Evolutionary conservation across 495 filamentous ascomycete species (phyloP).

Genomic region (Podospora australis): DNA sequence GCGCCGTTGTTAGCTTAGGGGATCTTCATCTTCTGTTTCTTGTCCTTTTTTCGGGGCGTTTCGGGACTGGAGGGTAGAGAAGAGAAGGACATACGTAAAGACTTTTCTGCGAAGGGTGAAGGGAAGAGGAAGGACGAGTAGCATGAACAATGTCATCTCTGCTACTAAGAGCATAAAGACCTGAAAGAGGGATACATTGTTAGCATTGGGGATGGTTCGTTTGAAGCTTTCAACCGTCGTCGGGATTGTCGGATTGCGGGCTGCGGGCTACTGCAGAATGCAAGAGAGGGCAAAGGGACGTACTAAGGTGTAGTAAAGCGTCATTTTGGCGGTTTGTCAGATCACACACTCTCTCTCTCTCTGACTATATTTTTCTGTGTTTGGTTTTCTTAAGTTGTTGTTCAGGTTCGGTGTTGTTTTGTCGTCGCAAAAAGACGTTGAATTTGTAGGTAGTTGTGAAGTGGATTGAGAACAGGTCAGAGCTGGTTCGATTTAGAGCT

Average conservation of each 20-base stretch:
- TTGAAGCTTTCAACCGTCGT: too few species aligned
- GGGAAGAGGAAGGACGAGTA: constrained; percentile 86
- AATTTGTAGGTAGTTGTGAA: background rate
- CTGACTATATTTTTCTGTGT: too few species aligned
- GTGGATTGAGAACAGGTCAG: constrained; percentile 1
- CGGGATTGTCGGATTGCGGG: too few species aligned
- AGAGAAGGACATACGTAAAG: constrained; percentile 59
- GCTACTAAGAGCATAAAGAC: constrained; percentile 87
- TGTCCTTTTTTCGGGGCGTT: background rate
- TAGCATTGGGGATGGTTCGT: constrained; percentile 11
- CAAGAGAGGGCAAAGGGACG: constrained; percentile 32
- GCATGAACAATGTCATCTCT: constrained; percentile 90
- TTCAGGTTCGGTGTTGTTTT: too few species aligned
- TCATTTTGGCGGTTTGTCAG: constrained; percentile 74
- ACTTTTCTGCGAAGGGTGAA: constrained; percentile 80
- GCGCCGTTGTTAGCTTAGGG: background rate
- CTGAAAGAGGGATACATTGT: too few species aligned
- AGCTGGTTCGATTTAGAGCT: constrained; percentile 1
- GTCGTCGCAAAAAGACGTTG: background rate
- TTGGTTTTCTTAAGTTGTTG: too few species aligned
- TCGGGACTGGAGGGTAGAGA: background rate
- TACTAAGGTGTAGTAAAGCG: constrained; percentile 98
- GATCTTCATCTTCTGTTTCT: too few species aligned
- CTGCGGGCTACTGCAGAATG: background rate
- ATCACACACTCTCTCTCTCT: too few species aligned